Percentiles rank a stretch among this genome's conserved stretches.
Conservation (phyloP, 352 stramenopile genomes). For the Thraustochytrium sp. region DNA sequence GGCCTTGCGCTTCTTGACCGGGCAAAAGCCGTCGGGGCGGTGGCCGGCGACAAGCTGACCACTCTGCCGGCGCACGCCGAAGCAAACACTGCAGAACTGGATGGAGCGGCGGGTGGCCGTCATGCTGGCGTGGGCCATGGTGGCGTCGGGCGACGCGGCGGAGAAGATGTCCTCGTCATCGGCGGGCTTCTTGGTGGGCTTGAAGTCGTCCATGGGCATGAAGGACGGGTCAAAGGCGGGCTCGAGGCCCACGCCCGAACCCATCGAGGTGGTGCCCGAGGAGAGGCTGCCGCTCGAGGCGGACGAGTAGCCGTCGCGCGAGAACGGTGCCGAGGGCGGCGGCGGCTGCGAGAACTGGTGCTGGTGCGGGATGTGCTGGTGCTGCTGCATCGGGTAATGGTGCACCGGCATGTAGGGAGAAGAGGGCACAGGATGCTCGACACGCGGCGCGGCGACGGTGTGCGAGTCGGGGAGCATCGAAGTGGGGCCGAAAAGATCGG, state of each 20-base stretch:
- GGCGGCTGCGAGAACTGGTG: neutral
- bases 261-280: neutral
- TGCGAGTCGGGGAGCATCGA: too few relatives aligned
- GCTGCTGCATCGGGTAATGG: neutral
- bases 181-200: neutral
- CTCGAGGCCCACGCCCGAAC: neutral
- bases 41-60: slow-evolving; percentile 23
- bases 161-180: neutral
- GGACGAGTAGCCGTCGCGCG: neutral
- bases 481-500: neutral
- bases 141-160: neutral
- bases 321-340: neutral
- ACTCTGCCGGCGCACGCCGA: slow-evolving; percentile 17
- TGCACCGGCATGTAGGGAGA: neutral
- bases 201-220: neutral
- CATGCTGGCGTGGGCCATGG: slow-evolving; percentile 22
- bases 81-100: slow-evolving; percentile 34
- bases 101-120: slow-evolving; percentile 12
- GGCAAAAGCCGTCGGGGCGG: slow-evolving; percentile 25
- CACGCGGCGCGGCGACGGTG: neutral
- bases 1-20: slow-evolving; percentile 12
- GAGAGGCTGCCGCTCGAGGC: neutral
- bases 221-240: neutral
- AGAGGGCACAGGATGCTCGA: neutral
- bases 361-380: neutral